These are phyloP conservation scores for Talaromyces pinophilus DNA, from an alignment of 2,329 filamentous ascomycete species.

Conservation along the genomic window DNA sequence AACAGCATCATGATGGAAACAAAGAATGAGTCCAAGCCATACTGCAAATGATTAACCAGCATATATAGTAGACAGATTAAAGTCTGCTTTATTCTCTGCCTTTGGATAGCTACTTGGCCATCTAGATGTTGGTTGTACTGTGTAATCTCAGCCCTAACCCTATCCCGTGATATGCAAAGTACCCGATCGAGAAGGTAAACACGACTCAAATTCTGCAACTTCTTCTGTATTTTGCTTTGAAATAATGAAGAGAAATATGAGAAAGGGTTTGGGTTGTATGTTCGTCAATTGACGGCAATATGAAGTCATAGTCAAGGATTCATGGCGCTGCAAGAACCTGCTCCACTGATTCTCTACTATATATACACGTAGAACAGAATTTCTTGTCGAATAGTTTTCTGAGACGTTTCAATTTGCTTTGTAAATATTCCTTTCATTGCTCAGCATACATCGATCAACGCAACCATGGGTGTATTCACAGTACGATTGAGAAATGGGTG, in stretches of 20 bases:
- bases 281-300: neutral
- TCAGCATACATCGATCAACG: neutral
- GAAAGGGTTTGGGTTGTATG: neutral
- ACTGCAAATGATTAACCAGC: neutral
- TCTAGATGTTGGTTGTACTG: neutral
- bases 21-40: neutral
- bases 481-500: neutral
- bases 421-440: neutral
- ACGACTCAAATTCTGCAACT: neutral
- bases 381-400: neutral
- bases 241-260: neutral
- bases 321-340: neutral
- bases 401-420: neutral
- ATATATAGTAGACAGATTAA: neutral
- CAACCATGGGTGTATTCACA: neutral
- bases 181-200: neutral
- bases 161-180: neutral
- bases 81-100: neutral
- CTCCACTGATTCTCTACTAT: neutral
- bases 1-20: neutral
- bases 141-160: neutral
- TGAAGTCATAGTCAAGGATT: neutral
- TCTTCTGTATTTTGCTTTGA: neutral
- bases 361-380: neutral
- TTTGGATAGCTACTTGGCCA: neutral